Percentiles rank a stretch among this genome's conserved stretches.
Conservation (phyloP, 345 rosid species). For the Streptanthus diversifolius region DNA sequence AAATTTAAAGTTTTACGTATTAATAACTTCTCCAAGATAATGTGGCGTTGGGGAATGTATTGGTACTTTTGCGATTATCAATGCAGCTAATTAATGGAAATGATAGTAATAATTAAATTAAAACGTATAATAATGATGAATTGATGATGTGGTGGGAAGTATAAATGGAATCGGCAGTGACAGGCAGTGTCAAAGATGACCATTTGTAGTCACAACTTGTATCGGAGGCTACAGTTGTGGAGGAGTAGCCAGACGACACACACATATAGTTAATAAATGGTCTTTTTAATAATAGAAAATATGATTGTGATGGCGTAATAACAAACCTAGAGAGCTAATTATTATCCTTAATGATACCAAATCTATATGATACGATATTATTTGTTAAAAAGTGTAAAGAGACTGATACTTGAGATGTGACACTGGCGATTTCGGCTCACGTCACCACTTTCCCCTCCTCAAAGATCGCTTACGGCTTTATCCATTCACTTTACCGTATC, state of each 20-base stretch:
- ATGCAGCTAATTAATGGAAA: slow-evolving; percentile 10
- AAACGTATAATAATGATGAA: not conserved
- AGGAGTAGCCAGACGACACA: slow-evolving; percentile 16
- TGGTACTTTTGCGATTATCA: not conserved
- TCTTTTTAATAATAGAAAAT: not conserved
- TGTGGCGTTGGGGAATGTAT: slow-evolving; percentile 12
- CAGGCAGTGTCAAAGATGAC: slow-evolving; percentile 41
- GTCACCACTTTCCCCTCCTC: slow-evolving; percentile 24
- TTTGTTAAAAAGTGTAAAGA: not conserved
- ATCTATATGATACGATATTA: slow-evolving; percentile 34
- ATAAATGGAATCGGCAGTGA: slow-evolving; percentile 14
- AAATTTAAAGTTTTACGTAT: not conserved
- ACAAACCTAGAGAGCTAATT: slow-evolving; percentile 31
- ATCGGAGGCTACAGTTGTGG: slow-evolving; percentile 11
- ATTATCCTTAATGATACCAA: slow-evolving; percentile 39
- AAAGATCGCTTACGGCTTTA: slow-evolving; percentile 8
- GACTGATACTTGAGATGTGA: slow-evolving; percentile 29
- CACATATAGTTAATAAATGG: not conserved
- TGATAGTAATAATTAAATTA: not conserved
- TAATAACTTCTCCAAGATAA: not conserved
- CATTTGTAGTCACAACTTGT: slow-evolving; percentile 33
- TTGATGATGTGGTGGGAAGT: not conserved
- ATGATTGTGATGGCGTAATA: slow-evolving; percentile 13
- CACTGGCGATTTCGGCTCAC: slow-evolving; percentile 40
- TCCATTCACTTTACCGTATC: not conserved